Base-by-base conservation (phyloP, 2,329 filamentous ascomycete species). In the Diaporthe eres region DNA sequence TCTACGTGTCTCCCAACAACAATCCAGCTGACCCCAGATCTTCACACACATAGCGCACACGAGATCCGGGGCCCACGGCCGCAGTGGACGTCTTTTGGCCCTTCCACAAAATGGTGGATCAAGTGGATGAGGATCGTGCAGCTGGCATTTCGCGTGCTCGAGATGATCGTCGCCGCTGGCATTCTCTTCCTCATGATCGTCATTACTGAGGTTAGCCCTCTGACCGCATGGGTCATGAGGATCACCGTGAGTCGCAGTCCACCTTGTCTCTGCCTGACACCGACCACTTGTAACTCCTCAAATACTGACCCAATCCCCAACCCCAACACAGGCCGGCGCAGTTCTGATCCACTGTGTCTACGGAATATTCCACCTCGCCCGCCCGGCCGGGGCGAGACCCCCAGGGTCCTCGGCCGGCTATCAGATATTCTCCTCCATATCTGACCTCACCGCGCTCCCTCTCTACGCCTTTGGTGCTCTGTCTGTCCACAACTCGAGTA, bases 391-490 rank as follows among this genome's bases (percentile, higher is more conserved):
- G 65, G 90, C 88, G 60, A 92, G 95, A 71, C 92, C 95, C 0
- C 92, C 96, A 0, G 93, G 88, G 4, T 98, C 95, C 31, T 94
- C 95, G 25, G 93, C 95, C 19, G 96, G 95, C 78, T 98, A 98
- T 84, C 95, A 97, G 84, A 85, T 97, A 75, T 98, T 98, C 82
- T 92, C 95, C 3, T 88, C 91, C 15, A 85, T 95, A 58, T 90
- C 94, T 57, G 96, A 98, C 82, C 81, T 91, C 19, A 85, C 85
- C 15, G 84, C 90, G 60, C 79, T 90, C 37, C 87, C 89, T 12
- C 84, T 92, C 51, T 93, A 90, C 80, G 86, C 86, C 9, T 92
- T 90, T 77, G 89, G 89, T 9, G 87, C 86, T 4, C 81, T 90
- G 61, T 84, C 86, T 9, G 85, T 86, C 15, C 83, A 86, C 67